Evolutionary conservation across 768 basidiomycete genomes (phyloP).

Genomic region (Astraeus odoratus): DNA sequence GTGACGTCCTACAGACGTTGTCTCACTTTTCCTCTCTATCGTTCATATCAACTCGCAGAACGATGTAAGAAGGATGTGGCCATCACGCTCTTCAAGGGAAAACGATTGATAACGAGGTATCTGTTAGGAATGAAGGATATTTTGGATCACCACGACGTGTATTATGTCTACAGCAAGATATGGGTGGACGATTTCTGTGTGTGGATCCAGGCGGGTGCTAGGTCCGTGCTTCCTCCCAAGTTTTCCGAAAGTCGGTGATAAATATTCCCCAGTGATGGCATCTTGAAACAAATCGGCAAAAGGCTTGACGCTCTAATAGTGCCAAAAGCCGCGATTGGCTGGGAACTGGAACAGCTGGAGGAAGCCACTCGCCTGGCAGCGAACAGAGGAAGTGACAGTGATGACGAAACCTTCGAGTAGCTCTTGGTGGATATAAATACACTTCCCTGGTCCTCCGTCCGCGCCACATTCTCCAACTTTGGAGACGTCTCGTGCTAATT

Average conservation of each 20-base stretch:
- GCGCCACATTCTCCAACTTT: no score
- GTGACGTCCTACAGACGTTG: slow-evolving; percentile 65
- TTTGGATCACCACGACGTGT: slow-evolving; percentile 77
- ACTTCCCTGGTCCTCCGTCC: no score
- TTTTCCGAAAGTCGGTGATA: slow-evolving; percentile 1
- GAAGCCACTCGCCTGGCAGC: slow-evolving; percentile 35
- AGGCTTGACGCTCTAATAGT: slow-evolving; percentile 36
- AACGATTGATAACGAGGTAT: slow-evolving; percentile 53
- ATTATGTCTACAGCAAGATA: slow-evolving; percentile 82
- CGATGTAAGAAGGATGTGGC: slow-evolving; percentile 62
- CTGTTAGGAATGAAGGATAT: slow-evolving; percentile 68
- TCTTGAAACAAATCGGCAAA: slow-evolving; percentile 40
- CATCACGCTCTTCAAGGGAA: slow-evolving; percentile 49
- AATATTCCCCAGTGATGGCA: slow-evolving; percentile 44
- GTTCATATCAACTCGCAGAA: slow-evolving; percentile 71
- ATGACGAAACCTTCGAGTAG: slow-evolving; percentile 49
- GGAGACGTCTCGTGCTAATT: no score
- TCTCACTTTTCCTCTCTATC: slow-evolving; percentile 71
- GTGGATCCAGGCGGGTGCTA: slow-evolving; percentile 69
- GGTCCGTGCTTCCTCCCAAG: slow-evolving; percentile 32
- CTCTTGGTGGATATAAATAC: slow-evolving; percentile 16
- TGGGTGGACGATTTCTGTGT: slow-evolving; percentile 83
- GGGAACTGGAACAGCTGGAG: slow-evolving; percentile 69
- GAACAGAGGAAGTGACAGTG: slow-evolving; percentile 53
- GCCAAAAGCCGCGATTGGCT: slow-evolving; percentile 52